Percentiles rank a stretch among this genome's conserved stretches.
Conservation (phyloP, 2,329 filamentous ascomycete species). For the Colletotrichum sp. region DNA sequence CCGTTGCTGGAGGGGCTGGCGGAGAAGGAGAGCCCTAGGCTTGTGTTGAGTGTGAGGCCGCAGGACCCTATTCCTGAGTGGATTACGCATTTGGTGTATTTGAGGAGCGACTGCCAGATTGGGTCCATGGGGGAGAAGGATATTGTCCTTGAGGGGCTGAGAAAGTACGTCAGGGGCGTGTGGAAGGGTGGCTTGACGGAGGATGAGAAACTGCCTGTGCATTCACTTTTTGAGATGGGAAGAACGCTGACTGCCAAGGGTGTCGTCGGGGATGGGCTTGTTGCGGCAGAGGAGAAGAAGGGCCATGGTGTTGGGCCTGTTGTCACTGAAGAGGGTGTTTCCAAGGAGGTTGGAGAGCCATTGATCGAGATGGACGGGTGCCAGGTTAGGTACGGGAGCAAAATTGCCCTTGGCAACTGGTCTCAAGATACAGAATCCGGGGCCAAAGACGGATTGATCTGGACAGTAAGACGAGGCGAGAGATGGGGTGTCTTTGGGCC, state of each 20-base stretch:
- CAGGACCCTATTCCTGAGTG: slow-evolving; percentile 89
- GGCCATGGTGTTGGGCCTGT: neutral
- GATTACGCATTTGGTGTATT: slow-evolving; percentile 83
- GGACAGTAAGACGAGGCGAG: slow-evolving; percentile 83
- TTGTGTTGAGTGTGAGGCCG: slow-evolving; percentile 80
- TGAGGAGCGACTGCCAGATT: slow-evolving; percentile 71
- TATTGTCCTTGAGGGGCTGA: slow-evolving; percentile 61
- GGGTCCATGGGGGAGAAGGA: slow-evolving; percentile 69
- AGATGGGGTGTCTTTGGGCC: slow-evolving; percentile 93
- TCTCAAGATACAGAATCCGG: slow-evolving; percentile 59
- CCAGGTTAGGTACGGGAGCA: slow-evolving; percentile 78
- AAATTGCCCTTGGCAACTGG: slow-evolving; percentile 84
- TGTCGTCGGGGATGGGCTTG: slow-evolving; percentile 39
- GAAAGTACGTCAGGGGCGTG: slow-evolving; percentile 51
- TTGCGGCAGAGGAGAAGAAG: slow-evolving; percentile 28
- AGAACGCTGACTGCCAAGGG: slow-evolving; percentile 46
- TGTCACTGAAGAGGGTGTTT: neutral
- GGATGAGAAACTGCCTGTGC: slow-evolving; percentile 52
- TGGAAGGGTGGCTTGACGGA: slow-evolving; percentile 47
- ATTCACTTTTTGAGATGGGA: slow-evolving; percentile 55
- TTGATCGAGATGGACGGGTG: slow-evolving; percentile 90
- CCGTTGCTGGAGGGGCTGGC: slow-evolving; percentile 73
- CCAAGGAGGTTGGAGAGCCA: slow-evolving; percentile 58
- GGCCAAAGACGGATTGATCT: slow-evolving; percentile 70
- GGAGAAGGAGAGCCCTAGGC: slow-evolving; percentile 67